Percentiles rank a stretch among this genome's conserved stretches.
These are phyloP conservation scores for Helianthus annuus DNA, from an alignment of 129 eudicot species.

Conservation along the genomic window DNA sequence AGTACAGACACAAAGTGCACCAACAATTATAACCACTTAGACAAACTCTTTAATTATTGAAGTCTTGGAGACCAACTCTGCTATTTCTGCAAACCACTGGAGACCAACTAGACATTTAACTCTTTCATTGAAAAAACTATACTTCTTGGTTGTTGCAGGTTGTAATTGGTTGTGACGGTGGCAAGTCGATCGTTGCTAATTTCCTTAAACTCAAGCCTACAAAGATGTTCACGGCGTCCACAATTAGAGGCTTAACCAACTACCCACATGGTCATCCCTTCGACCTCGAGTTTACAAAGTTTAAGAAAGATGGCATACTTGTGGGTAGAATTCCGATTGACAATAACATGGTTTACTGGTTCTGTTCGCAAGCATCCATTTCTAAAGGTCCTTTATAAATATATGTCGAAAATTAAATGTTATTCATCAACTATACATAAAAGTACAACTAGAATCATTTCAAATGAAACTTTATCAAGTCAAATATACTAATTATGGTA, in stretches of 20 bases:
- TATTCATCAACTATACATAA: too few relatives aligned
- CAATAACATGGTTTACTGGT: conserved; percentile 59
- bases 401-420: too few relatives aligned
- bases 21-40: too few relatives aligned
- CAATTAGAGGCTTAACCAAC: conserved; percentile 54
- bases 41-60: too few relatives aligned
- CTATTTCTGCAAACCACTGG: too few relatives aligned
- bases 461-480: too few relatives aligned
- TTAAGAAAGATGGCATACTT: conserved; percentile 25
- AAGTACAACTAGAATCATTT: too few relatives aligned
- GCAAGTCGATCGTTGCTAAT: conserved; percentile 47
- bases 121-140: background rate
- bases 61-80: too few relatives aligned
- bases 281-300: conserved; percentile 38
- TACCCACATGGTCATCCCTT: conserved; percentile 59
- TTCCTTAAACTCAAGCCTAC: conserved; percentile 53
- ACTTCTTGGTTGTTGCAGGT: conserved; percentile 34
- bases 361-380: conserved; percentile 21
- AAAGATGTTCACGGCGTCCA: conserved; percentile 27
- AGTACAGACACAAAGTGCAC: too few relatives aligned
- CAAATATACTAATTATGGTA: too few relatives aligned
- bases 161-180: conserved; percentile 69
- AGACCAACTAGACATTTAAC: too few relatives aligned
- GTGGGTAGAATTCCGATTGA: conserved; percentile 54
- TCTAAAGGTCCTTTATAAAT: conserved; percentile 18